Evolutionary conservation across 73 alveolate genomes (phyloP).

Genomic region (Tetrahymena thermophila): DNA sequence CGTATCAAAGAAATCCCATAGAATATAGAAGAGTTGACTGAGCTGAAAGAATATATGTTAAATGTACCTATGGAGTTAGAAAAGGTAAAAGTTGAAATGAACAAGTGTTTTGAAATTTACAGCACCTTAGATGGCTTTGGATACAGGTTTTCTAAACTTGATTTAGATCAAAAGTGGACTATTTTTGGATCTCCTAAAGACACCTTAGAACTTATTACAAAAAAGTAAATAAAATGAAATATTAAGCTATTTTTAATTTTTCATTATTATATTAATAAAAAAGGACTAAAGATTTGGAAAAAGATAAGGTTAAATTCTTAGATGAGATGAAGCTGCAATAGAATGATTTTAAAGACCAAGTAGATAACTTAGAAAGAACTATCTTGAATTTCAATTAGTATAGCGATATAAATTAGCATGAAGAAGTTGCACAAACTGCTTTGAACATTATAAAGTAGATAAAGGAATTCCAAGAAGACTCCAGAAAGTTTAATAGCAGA

Average conservation of each 20-base stretch:
- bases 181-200: conserved; percentile 94
- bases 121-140: conserved; percentile 85
- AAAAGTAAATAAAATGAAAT: not conserved
- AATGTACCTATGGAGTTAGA: conserved; percentile 88
- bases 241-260: not conserved
- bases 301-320: conserved; percentile 84
- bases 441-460: conserved; percentile 82
- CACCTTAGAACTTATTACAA: conserved; percentile 68
- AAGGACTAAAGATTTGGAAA: conserved; percentile 84
- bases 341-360: conserved; percentile 87
- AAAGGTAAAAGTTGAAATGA: conserved; percentile 79
- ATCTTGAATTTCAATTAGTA: conserved; percentile 84
- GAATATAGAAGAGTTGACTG: conserved; percentile 92
- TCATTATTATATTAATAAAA: not conserved
- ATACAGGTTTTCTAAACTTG: conserved; percentile 79
- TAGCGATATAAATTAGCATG: conserved; percentile 84
- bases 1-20: conserved; percentile 86
- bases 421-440: conserved; percentile 77
- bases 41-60: conserved; percentile 84
- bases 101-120: conserved; percentile 77
- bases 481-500: conserved; percentile 88
- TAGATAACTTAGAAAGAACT: conserved; percentile 82
- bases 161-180: conserved; percentile 90
- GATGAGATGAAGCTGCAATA: conserved; percentile 89
- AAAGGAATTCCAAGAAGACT: conserved; percentile 80